Percentiles rank a stretch among this genome's conserved stretches.
phyloP scores from a whole-genome alignment of 31 red algal genomes.

The Asparagopsis taxiformis region DNA sequence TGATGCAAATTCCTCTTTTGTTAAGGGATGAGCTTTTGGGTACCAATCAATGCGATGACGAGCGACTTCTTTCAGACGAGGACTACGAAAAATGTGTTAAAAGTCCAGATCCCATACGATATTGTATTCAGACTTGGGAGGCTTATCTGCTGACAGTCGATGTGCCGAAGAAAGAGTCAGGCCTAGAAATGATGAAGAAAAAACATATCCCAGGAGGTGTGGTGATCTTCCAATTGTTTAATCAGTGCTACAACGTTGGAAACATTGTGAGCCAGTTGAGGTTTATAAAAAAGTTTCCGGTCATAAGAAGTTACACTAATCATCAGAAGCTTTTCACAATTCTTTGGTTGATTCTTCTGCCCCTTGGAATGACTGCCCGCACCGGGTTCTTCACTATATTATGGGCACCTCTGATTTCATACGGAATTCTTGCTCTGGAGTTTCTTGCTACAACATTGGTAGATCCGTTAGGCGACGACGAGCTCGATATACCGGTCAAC shows the following conservation, averaged over 20 bases:
- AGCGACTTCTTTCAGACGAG: slow-evolving; percentile 21
- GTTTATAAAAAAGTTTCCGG: slow-evolving; percentile 40
- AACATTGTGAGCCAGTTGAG: slow-evolving; percentile 8
- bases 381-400: slow-evolving; percentile 45
- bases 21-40: not conserved
- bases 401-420: slow-evolving; percentile 39
- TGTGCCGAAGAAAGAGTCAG: not conserved
- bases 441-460: slow-evolving; percentile 27
- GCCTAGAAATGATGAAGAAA: not conserved
- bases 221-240: not conserved
- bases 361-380: slow-evolving; percentile 24
- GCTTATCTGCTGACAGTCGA: slow-evolving; percentile 24
- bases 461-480: slow-evolving; percentile 37
- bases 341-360: slow-evolving; percentile 32
- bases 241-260: not conserved
- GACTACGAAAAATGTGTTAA: not conserved
- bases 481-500: slow-evolving; percentile 30
- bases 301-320: slow-evolving; percentile 27
- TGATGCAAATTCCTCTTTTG: not conserved
- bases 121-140: slow-evolving; percentile 16
- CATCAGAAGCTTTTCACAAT: slow-evolving; percentile 37
- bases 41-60: not conserved
- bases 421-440: slow-evolving; percentile 44
- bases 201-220: not conserved
- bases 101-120: not conserved